Evolutionary conservation across 106 monocot species (phyloP), one percentile per base, ranked within the genome.

Genomic region (Agapanthus africanus): DNA sequence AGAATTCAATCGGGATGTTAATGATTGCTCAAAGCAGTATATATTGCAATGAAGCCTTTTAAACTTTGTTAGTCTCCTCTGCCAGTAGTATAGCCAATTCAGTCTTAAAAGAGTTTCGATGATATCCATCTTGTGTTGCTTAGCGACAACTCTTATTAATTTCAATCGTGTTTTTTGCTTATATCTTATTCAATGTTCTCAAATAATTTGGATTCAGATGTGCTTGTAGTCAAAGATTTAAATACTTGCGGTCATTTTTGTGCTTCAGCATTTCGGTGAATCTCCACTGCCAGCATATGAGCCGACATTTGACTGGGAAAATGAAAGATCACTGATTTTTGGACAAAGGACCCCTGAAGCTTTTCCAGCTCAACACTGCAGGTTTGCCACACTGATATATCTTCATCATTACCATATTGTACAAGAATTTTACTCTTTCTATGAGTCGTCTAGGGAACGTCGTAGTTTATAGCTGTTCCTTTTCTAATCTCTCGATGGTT

Each of bases 221-320:
- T 44, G 60, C 8, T 37, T 65, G 7, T 41, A 34, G 40, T 14
- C 15, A 18, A 15, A 14, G 15, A 47, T 32, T 36, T 65, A n/a
- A n/a, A n/a, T n/a, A n/a, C n/a, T n/a, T n/a, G n/a, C n/a, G n/a
- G n/a, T n/a, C n/a, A 42, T 42, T 8, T 42, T 8, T 54, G 40
- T 68, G 47, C 68, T 74, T 54, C 87, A 99, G 97, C 89, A 93
- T 79, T 85, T 81, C 79, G 89, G 90, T 26, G 75, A 86, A 38
- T 99, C 97, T 65, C 92, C 97, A 41, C 66, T 93, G 76, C 93
- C 97, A 41, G 89, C 93, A 39, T 99, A 99, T 76, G 97, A 99
- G 54, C 97, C 97, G 8, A 80, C 90, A 72, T 99, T 99, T 92
- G 90, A 99, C 40, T 99, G 97, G 97, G 97, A 93, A 76, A 90